Evolutionary conservation across 345 rosid species (phyloP).

Genomic region (Eucalyptus regnans): DNA sequence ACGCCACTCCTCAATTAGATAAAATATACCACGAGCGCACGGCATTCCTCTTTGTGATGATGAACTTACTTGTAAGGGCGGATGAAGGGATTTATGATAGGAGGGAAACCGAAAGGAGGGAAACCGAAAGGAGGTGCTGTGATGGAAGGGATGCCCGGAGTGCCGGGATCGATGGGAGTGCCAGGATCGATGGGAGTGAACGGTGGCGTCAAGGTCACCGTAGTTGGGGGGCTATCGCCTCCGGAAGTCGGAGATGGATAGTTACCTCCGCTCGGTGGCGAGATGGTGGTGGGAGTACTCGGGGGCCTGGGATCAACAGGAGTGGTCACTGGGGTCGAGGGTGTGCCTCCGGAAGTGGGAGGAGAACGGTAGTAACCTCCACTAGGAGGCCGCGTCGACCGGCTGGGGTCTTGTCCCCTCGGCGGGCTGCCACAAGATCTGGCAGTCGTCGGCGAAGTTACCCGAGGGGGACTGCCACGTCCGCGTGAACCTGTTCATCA

Average conservation of each 20-base stretch:
- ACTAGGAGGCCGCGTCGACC: slow-evolving; percentile 26
- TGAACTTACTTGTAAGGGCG: slow-evolving; percentile 74
- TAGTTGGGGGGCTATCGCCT: slow-evolving; percentile 21
- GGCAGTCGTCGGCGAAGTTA: slow-evolving; percentile 17
- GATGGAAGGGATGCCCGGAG: neutral
- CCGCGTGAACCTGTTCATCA: neutral
- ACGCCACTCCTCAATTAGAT: neutral
- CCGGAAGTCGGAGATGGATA: slow-evolving; percentile 27
- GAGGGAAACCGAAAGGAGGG: slow-evolving; percentile 27
- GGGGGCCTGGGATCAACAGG: slow-evolving; percentile 49
- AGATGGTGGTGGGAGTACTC: neutral
- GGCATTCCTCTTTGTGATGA: neutral
- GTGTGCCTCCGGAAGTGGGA: slow-evolving; percentile 15
- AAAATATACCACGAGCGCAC: neutral
- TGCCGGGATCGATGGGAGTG: neutral
- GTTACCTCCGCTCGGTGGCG: slow-evolving; percentile 40
- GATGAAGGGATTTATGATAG: slow-evolving; percentile 14
- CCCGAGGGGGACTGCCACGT: neutral
- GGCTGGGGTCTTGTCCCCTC: neutral
- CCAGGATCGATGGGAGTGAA: neutral
- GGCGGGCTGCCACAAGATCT: slow-evolving; percentile 30
- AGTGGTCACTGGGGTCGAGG: slow-evolving; percentile 29
- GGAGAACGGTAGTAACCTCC: slow-evolving; percentile 44
- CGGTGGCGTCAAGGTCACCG: slow-evolving; percentile 31
- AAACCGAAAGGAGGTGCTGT: slow-evolving; percentile 42